These are phyloP conservation scores for Fusarium floridanum DNA, from an alignment of 2,329 filamentous ascomycete genomes.

Conservation along the genomic window DNA sequence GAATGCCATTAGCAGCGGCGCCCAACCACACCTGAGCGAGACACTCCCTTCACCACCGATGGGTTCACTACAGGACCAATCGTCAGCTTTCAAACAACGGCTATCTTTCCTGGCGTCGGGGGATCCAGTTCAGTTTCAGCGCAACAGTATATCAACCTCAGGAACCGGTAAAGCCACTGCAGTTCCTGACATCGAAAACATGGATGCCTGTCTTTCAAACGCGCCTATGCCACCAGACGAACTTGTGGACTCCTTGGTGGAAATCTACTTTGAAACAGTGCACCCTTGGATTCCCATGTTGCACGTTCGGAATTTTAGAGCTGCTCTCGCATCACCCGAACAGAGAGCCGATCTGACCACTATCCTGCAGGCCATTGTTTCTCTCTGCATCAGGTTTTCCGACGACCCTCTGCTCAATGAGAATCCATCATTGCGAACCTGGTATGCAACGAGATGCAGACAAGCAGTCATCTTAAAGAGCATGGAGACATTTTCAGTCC, in stretches of 20 bases:
- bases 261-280: conserved; percentile 52
- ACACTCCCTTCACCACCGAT: background rate
- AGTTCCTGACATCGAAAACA: background rate
- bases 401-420: conserved; percentile 45
- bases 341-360: conserved; percentile 42
- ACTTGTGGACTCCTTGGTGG: conserved; percentile 50
- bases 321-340: conserved; percentile 9
- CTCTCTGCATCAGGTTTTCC: conserved; percentile 46
- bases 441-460: conserved; percentile 47
- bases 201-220: background rate
- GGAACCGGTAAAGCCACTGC: background rate
- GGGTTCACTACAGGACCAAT: conserved; percentile 12
- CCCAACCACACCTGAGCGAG: background rate
- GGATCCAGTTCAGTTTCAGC: background rate
- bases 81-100: conserved; percentile 2
- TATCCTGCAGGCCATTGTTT: conserved; percentile 54
- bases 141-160: background rate
- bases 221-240: conserved; percentile 45
- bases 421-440: conserved; percentile 17
- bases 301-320: conserved; percentile 45
- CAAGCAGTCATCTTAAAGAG: conserved; percentile 50
- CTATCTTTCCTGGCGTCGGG: background rate
- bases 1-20: background rate
- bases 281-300: conserved; percentile 55
- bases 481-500: conserved; percentile 53